Percentiles rank a stretch among this genome's conserved stretches.
These are phyloP conservation scores for Calocybe gangraenosa DNA, from an alignment of 768 basidiomycete genomes.

Conservation along the genomic window DNA sequence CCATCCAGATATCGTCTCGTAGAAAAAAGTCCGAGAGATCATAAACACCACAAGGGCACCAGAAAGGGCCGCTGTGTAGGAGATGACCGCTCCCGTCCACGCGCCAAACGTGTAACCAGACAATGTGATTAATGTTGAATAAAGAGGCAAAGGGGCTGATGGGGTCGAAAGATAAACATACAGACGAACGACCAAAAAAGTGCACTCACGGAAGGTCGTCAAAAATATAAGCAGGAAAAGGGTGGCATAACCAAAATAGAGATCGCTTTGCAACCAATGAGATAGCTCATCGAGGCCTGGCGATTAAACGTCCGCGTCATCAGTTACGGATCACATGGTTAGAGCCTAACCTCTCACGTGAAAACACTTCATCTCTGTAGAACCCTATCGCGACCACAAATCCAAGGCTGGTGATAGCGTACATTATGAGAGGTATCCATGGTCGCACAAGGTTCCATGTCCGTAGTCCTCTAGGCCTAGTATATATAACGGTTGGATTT, in stretches of 20 bases:
- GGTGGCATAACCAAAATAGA: constrained; percentile 69
- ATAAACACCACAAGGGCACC: constrained; percentile 85
- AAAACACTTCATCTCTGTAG: constrained; percentile 79
- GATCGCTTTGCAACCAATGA: constrained; percentile 69
- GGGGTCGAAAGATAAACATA: constrained; percentile 4
- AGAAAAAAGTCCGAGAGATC: constrained; percentile 71
- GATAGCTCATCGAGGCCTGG: constrained; percentile 81
- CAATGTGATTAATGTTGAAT: constrained; percentile 89
- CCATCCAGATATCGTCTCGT: constrained; percentile 66
- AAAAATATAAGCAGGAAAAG: constrained; percentile 82
- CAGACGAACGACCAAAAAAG: constrained; percentile 8
- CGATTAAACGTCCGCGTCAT: background rate
- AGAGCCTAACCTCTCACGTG: constrained; percentile 48
- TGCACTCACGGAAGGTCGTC: constrained; percentile 78
- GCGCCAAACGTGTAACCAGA: constrained; percentile 90
- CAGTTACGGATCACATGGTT: background rate
- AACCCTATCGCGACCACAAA: constrained; percentile 81
- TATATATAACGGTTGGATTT: constrained; percentile 24
- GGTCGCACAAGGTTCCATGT: constrained; percentile 60
- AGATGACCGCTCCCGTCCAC: constrained; percentile 80
- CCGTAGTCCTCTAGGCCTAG: constrained; percentile 45
- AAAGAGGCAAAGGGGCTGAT: constrained; percentile 83
- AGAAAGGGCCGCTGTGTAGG: constrained; percentile 79
- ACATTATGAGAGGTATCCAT: constrained; percentile 76
- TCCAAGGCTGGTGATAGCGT: constrained; percentile 70